Base-by-base conservation (phyloP, 495 filamentous ascomycete species). In the Hypoxylon perforatum region DNA sequence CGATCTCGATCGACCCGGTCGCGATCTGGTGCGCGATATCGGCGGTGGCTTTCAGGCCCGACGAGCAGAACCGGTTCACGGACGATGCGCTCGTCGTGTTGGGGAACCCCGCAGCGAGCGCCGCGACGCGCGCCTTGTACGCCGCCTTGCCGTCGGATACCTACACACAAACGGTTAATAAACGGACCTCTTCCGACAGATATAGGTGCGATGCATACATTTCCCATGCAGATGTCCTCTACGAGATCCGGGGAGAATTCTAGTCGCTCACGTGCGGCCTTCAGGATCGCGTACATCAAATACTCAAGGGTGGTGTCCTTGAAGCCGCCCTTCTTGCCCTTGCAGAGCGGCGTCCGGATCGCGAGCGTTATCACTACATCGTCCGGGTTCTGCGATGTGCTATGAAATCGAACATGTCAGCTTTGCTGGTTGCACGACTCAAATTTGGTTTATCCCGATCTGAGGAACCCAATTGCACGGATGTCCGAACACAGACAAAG, bases 1-100 rank as follows among this genome's bases (percentile, higher is more conserved):
- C 95, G 59, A 93, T 71, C 55, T 96, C 91, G 75, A 99, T 99
- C 54, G 84, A 86, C 36, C 94, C 93, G 7, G 78, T 78, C 30
- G 80, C 76, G 78, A 99, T 97, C 74, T 95, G 87, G 80, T 94
- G 90, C 10, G 95, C 94, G 65, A 99, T 94, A 67, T 97, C 92
- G 77, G 96, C 95, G 7, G 93, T 90, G 42, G 95, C 94, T 75
- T 97, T 94, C 33, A 99, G 89, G 14, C 95, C 95, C 4, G 94
- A 97, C 12, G 92, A 94, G 84, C 95, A 99, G 87, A 97, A 97
- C 55, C 95, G 91, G 85, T 97, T 99, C 39, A 94, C 86, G 58
- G 87, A 88, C 55, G 86, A 93, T 57, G 88, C 91, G 60, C 86
- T 85, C 45, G 90, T 84, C 14, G 94, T 97, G 81, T 95, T 93